These are phyloP conservation scores for Ochetophila trinervis DNA, from an alignment of 306 rosid genomes.

Conservation along the genomic window DNA sequence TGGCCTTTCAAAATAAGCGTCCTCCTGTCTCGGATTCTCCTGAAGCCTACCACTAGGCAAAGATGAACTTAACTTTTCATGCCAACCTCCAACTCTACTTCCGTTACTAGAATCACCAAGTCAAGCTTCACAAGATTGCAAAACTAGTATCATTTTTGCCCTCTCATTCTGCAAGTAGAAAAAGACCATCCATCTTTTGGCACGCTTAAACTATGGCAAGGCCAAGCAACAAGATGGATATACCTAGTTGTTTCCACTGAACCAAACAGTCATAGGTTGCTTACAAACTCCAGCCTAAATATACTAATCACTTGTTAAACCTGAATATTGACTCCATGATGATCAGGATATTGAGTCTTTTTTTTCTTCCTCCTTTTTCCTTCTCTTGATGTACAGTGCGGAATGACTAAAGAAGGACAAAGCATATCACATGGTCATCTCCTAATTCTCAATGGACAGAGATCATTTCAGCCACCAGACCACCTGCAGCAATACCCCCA, in stretches of 20 bases:
- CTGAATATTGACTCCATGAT: too few species aligned
- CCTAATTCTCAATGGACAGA: background rate
- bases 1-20: background rate
- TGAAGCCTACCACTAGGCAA: background rate
- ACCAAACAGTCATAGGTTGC: too few species aligned
- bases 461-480: conserved; percentile 39
- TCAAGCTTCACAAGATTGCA: background rate
- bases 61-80: background rate
- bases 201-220: background rate
- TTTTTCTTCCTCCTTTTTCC: too few species aligned
- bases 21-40: too few species aligned
- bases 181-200: background rate
- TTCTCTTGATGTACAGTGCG: too few species aligned
- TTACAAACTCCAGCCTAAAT: too few species aligned
- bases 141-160: background rate
- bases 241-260: background rate
- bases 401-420: background rate
- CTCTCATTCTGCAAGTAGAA: background rate
- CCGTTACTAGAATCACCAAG: background rate
- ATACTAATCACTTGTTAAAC: too few species aligned
- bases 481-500: conserved; percentile 34
- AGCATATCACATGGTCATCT: conserved; percentile 1
- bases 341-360: too few species aligned
- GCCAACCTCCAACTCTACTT: background rate
- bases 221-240: background rate